phyloP scores from a whole-genome alignment of 2,329 filamentous ascomycete genomes.

The Aspergillus sp. region DNA sequence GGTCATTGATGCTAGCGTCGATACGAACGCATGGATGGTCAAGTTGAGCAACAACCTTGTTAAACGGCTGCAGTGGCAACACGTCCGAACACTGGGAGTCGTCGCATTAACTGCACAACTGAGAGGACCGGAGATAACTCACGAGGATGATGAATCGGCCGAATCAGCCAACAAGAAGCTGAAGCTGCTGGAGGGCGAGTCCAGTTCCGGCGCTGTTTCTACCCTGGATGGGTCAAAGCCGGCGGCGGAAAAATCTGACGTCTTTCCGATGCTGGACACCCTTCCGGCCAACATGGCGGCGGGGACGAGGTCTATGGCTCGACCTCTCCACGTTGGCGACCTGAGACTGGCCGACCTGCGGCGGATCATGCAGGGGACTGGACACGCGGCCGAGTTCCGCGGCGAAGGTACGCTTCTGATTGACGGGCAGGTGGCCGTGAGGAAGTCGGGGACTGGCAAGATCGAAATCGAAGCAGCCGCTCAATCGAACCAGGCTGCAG shows the following conservation, averaged over 20 bases:
- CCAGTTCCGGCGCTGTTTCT: constrained; percentile 20
- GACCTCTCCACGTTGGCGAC: constrained; percentile 90
- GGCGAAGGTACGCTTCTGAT: constrained; percentile 88
- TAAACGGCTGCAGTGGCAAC: constrained; percentile 87
- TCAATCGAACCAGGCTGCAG: constrained; percentile 37
- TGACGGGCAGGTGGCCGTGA: constrained; percentile 76
- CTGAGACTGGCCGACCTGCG: constrained; percentile 79
- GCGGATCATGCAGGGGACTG: constrained; percentile 68
- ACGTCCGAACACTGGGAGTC: constrained; percentile 77
- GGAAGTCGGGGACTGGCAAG: constrained; percentile 75
- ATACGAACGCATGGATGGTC: constrained; percentile 95
- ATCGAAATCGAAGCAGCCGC: constrained; percentile 80
- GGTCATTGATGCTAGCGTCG: constrained; percentile 79
- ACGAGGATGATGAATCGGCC: constrained; percentile 27
- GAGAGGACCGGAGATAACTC: constrained; percentile 38
- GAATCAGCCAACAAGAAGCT: constrained; percentile 43
- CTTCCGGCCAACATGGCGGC: constrained; percentile 55
- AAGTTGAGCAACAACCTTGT: constrained; percentile 79
- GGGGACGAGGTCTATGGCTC: constrained; percentile 65
- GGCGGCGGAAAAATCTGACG: constrained; percentile 22
- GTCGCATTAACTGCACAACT: constrained; percentile 79
- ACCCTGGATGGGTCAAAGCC: constrained; percentile 13
- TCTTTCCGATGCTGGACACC: constrained; percentile 48
- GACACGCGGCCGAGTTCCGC: constrained; percentile 82
- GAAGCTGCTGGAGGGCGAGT: constrained; percentile 41